Evolutionary conservation across 2,329 filamentous ascomycete genomes (phyloP).

Genomic region (Fusarium sp.): DNA sequence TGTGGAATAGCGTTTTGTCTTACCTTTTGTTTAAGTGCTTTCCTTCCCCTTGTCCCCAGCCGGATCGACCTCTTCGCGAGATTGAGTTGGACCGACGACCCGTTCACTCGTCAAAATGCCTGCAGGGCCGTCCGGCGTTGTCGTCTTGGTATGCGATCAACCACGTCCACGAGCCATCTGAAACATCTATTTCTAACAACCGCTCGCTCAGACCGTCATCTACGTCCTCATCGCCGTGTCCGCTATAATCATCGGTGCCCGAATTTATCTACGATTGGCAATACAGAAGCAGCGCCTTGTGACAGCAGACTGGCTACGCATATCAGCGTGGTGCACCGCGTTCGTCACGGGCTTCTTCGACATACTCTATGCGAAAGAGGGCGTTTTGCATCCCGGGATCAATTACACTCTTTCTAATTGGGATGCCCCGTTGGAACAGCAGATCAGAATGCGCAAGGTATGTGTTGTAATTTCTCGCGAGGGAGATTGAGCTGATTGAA

Average conservation of each 20-base stretch:
- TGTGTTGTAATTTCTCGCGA: accelerated
- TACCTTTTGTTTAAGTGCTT: background rate
- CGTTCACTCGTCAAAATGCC: background rate
- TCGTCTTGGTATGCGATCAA: background rate
- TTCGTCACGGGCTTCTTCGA: background rate
- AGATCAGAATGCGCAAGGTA: background rate
- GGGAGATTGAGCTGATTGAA: background rate
- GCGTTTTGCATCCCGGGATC: background rate
- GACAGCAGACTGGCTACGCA: slow-evolving; percentile 1
- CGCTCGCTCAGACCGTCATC: background rate
- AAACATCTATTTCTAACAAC: background rate
- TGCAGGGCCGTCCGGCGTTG: slow-evolving; percentile 3
- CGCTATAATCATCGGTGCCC: background rate
- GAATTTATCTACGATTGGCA: slow-evolving; percentile 14
- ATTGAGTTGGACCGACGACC: no score
- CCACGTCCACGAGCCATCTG: background rate
- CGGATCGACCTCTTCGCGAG: background rate
- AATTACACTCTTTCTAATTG: slow-evolving; percentile 20
- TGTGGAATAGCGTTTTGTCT: background rate
- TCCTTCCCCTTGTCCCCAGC: no score
- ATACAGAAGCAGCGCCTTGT: slow-evolving; percentile 21
- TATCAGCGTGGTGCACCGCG: slow-evolving; percentile 15
- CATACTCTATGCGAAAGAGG: background rate
- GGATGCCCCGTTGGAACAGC: background rate
- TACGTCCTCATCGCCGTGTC: background rate